Conservation (phyloP, 768 basidiomycete genomes). For the Leccinellum albellum region DNA sequence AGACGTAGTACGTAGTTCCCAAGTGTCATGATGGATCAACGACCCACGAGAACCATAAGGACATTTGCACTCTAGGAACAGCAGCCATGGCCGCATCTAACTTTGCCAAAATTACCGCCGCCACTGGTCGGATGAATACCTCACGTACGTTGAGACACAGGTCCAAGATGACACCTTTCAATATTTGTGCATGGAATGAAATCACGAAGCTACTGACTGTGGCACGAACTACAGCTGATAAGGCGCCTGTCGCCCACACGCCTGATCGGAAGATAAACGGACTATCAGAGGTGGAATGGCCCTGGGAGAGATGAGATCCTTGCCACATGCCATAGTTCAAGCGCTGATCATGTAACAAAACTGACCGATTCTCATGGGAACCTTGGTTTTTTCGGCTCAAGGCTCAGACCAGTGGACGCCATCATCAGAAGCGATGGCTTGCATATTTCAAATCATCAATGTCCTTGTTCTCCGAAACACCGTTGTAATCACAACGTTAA, state of each 20-base stretch:
- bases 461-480: background rate
- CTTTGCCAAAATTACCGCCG: constrained; percentile 2
- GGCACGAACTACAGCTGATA: constrained; percentile 10
- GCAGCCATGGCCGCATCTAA: constrained; percentile 2
- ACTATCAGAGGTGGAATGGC: background rate
- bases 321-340: background rate
- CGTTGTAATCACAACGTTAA: background rate
- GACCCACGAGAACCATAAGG: background rate
- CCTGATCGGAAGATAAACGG: constrained; percentile 4
- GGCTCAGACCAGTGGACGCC: background rate
- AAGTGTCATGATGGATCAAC: background rate
- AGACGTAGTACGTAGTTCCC: background rate
- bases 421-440: background rate
- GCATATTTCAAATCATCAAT: background rate
- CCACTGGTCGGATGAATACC: constrained; percentile 19
- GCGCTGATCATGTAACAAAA: constrained; percentile 26
- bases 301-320: constrained; percentile 9
- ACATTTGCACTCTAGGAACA: constrained; percentile 7
- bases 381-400: background rate
- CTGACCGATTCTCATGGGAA: background rate
- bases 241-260: constrained; percentile 10
- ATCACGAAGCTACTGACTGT: constrained; percentile 14
- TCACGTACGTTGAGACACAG: constrained; percentile 3
- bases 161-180: background rate
- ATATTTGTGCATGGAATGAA: constrained; percentile 5